A percentile compares a stretch with the other conserved stretches of the same genome.
These are phyloP conservation scores for Pulveroboletus sp. DNA, from an alignment of 768 basidiomycete genomes.

Conservation along the genomic window DNA sequence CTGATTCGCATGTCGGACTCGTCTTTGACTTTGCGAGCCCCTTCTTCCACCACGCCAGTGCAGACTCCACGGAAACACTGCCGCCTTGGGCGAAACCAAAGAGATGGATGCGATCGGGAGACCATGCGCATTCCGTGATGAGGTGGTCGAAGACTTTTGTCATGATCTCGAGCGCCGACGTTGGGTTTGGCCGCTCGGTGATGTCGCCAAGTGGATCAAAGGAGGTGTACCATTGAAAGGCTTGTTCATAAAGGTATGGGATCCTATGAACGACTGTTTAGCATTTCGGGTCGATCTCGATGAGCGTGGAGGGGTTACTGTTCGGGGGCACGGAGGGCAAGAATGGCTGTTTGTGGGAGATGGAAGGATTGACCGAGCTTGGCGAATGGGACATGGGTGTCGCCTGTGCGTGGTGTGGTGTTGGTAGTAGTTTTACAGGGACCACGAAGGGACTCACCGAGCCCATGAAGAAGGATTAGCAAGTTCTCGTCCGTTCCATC, in stretches of 20 bases:
- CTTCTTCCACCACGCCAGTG: conserved; percentile 53
- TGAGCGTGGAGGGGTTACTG: conserved; percentile 46
- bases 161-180: conserved; percentile 58
- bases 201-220: conserved; percentile 79
- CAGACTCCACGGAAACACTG: conserved; percentile 68
- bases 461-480: conserved; percentile 79
- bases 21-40: conserved; percentile 15
- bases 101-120: conserved; percentile 66
- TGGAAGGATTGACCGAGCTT: conserved; percentile 70
- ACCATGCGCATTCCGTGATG: conserved; percentile 61
- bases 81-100: conserved; percentile 92
- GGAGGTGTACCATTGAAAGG: conserved; percentile 85
- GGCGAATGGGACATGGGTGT: conserved; percentile 75
- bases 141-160: conserved; percentile 54
- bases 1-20: conserved; percentile 2
- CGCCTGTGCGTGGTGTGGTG: conserved; percentile 47
- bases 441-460: conserved; percentile 50
- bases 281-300: neutral
- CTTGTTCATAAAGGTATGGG: conserved; percentile 74
- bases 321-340: conserved; percentile 78
- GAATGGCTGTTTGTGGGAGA: conserved; percentile 86
- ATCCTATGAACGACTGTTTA: conserved; percentile 44
- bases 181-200: conserved; percentile 70
- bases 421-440: neutral
- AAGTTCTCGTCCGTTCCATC: conserved; percentile 88